Evolutionary conservation across 306 rosid species (phyloP).

Genomic region (Cucurbita ficifolia): DNA sequence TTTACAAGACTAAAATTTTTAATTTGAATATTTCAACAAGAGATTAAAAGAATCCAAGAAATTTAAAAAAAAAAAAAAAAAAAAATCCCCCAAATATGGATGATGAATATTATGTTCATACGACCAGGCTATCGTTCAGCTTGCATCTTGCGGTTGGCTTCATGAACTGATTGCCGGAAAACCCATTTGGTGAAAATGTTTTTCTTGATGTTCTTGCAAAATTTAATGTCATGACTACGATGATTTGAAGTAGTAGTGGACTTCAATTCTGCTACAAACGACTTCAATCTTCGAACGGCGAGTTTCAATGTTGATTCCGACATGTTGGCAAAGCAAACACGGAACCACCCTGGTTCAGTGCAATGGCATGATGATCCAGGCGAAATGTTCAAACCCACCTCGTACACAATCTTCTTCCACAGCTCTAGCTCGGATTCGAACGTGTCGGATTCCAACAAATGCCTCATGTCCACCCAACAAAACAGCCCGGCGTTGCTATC

Average conservation of each 20-base stretch:
- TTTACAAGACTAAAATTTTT: neutral
- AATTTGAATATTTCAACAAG: slow-evolving; percentile 1
- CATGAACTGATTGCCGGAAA: slow-evolving; percentile 12
- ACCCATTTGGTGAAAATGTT: slow-evolving; percentile 9
- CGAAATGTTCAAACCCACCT: slow-evolving; percentile 56
- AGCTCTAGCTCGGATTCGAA: slow-evolving; percentile 38
- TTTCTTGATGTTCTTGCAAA: slow-evolving; percentile 7
- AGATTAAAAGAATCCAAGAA: neutral
- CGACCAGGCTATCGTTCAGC: slow-evolving; percentile 14
- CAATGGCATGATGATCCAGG: slow-evolving; percentile 74
- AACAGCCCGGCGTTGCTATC: slow-evolving; percentile 68
- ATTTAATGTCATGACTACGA: neutral
- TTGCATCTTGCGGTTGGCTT: neutral
- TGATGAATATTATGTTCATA: neutral
- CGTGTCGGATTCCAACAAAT: slow-evolving; percentile 31
- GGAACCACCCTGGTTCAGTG: slow-evolving; percentile 72
- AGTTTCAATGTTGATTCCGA: slow-evolving; percentile 27
- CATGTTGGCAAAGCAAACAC: slow-evolving; percentile 79
- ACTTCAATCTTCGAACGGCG: slow-evolving; percentile 7
- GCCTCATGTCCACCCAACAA: slow-evolving; percentile 66
- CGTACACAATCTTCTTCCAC: slow-evolving; percentile 38
- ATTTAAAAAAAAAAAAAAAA: neutral
- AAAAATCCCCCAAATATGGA: neutral
- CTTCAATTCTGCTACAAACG: neutral
- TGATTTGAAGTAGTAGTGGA: neutral